A percentile compares a stretch with the other conserved stretches of the same genome.
These are phyloP conservation scores for Metrosideros polymorpha DNA, from an alignment of 441 rosid genomes.

Conservation along the genomic window DNA sequence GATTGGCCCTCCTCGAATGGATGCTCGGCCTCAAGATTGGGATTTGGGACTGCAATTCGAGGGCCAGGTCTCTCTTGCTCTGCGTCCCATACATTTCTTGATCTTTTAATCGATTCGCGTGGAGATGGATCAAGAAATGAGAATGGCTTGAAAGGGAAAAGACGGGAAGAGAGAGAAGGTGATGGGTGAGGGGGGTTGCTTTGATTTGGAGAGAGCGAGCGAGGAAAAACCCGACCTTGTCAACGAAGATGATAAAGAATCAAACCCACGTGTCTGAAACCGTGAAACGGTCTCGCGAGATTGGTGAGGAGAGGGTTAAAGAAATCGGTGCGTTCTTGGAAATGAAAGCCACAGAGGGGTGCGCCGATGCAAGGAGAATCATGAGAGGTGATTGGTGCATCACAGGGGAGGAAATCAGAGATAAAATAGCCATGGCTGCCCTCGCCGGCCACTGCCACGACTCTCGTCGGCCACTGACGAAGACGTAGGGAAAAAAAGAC, in stretches of 20 bases:
- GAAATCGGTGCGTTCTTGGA: background rate
- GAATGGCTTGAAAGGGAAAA: background rate
- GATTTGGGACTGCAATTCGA: constrained; percentile 64
- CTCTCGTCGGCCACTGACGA: too few species aligned
- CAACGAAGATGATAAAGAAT: constrained; percentile 8
- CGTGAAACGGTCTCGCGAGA: constrained; percentile 36
- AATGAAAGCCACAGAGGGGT: background rate
- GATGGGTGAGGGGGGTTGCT: background rate
- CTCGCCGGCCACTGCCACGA: too few species aligned
- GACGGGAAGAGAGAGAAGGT: background rate
- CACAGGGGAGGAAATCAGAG: too few species aligned
- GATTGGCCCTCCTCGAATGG: constrained; percentile 82
- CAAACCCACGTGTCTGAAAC: constrained; percentile 23
- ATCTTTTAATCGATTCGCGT: background rate
- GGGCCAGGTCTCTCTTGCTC: constrained; percentile 48
- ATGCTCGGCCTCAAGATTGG: constrained; percentile 84
- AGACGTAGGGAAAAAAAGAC: too few species aligned
- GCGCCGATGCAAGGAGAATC: too few species aligned
- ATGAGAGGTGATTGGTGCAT: too few species aligned
- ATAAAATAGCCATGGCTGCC: too few species aligned
- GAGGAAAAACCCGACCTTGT: constrained; percentile 2
- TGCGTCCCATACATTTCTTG: constrained; percentile 51
- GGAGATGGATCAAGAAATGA: background rate
- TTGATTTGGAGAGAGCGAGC: background rate
- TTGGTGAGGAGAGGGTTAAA: background rate